Evolutionary conservation across 176 grass and related monocot genomes (phyloP), one percentile per base, ranked within the genome.

Genomic region (Paspalum vaginatum): DNA sequence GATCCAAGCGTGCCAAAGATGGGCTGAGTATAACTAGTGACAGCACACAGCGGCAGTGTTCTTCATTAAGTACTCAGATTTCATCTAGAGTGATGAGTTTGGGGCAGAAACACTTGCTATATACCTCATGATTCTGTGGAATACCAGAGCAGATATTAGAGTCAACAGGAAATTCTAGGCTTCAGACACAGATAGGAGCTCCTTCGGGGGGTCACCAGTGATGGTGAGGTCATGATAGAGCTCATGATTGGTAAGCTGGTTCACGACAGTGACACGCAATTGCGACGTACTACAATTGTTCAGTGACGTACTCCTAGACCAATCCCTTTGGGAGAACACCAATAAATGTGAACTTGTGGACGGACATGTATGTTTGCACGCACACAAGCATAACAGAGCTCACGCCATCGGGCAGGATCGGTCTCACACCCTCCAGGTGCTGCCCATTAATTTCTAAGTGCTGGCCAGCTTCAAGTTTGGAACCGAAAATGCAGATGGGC

Each of bases 281-380:
- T 5, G 8, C 39, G 39, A 44, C 0, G 38, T 52, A 46, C 17
- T 27, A 54, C 48, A 56, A 72, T 32, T 49, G 43, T 21, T 60
- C 4, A 21, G 39, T 59, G 52, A 70, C 50, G 17, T 18, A 66
- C 68, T 71, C 68, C 68, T 79, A 43, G 18, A 58, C 59, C 45
- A 17, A 53, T 16, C 13, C 13, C 15, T 15, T 43, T 27, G 13
- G 84, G 1, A 55, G 40, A 72, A 17, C 76, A 20, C 22, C 61
- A 85, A 81, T 89, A 81, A 89, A 89, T 82, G 78, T 67, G 5
- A 25, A 46, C 48, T 12, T 65, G 66, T 61, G 59, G 65, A 81
- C 39, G 65, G 81, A 45, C 78, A 68, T 77, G 87, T 49, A 45
- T 24, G 83, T 77, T 70, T 72, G 87, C 80, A 62, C 16, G 21